Percentiles rank a stretch among this genome's conserved stretches.
Conservation (phyloP, 192 early-diverging fungal species). For the Coemansia sp. region DNA sequence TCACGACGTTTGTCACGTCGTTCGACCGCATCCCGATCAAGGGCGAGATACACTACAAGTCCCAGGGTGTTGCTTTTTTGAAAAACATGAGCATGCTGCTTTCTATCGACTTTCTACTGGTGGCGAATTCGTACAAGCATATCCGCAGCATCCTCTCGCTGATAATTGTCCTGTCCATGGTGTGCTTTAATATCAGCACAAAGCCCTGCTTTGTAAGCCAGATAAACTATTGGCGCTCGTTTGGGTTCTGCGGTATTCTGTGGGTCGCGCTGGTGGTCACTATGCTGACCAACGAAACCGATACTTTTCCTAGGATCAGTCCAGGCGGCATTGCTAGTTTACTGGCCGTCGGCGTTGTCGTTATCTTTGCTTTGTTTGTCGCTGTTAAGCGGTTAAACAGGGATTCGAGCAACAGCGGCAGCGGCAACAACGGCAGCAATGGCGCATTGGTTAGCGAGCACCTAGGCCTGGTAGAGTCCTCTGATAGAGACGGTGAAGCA, state of each 20-base stretch:
- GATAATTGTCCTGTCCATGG: slow-evolving; percentile 64
- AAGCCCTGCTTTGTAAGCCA: slow-evolving; percentile 71
- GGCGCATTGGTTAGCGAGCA: neutral
- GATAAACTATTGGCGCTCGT: slow-evolving; percentile 72
- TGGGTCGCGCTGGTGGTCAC: slow-evolving; percentile 68
- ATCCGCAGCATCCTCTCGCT: slow-evolving; percentile 69
- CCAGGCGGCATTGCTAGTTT: slow-evolving; percentile 40
- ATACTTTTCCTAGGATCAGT: slow-evolving; percentile 32
- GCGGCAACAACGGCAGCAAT: neutral
- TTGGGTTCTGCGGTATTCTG: slow-evolving; percentile 62
- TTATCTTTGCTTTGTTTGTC: slow-evolving; percentile 60
- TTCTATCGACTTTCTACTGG: slow-evolving; percentile 66
- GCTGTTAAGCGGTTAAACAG: slow-evolving; percentile 16
- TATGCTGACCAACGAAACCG: slow-evolving; percentile 58
- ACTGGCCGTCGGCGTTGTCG: slow-evolving; percentile 58
- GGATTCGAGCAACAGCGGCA: neutral
- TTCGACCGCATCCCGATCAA: slow-evolving; percentile 65
- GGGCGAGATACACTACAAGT: slow-evolving; percentile 70
- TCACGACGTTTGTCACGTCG: slow-evolving; percentile 68
- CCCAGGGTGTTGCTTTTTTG: slow-evolving; percentile 69
- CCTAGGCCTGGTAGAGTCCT: neutral
- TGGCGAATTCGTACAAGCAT: slow-evolving; percentile 56
- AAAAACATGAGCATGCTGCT: slow-evolving; percentile 72
- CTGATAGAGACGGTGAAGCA: neutral
- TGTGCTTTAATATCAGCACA: slow-evolving; percentile 68